Evolutionary conservation across 2,329 filamentous ascomycete species (phyloP).

Genomic region (Fusarium burgessii): DNA sequence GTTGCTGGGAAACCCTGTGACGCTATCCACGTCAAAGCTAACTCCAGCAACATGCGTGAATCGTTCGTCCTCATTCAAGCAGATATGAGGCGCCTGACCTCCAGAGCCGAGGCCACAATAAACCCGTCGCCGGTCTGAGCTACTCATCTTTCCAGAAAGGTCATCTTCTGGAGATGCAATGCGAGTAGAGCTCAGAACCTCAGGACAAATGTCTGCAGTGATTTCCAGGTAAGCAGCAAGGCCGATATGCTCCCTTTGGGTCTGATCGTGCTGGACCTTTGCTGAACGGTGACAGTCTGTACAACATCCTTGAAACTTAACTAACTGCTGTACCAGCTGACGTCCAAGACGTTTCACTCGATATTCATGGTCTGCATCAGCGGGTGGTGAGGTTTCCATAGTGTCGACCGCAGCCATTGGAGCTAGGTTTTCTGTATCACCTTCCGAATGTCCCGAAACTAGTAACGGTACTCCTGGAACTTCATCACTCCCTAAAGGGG

Average conservation of each 20-base stretch:
- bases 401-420: too few relatives aligned
- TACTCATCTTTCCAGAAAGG: background rate
- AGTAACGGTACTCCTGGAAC: too few relatives aligned
- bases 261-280: background rate
- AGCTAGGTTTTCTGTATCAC: too few relatives aligned
- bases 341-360: background rate
- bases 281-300: background rate
- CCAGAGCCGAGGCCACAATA: background rate
- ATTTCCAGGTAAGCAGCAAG: background rate
- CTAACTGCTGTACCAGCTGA: background rate
- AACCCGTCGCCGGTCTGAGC: background rate
- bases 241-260: background rate
- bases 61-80: background rate
- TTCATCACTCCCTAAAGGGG: too few relatives aligned
- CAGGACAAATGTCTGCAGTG: background rate
- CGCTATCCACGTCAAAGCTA: slow-evolving; percentile 3
- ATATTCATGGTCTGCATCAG: background rate
- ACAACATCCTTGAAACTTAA: background rate
- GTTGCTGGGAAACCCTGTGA: slow-evolving; percentile 1
- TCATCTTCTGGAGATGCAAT: background rate
- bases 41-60: background rate
- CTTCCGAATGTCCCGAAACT: too few relatives aligned
- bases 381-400: too few relatives aligned
- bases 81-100: background rate
- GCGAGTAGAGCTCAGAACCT: background rate